Evolutionary conservation across 306 rosid species (phyloP), one percentile per base, ranked within the genome.

Genomic region (Cucurbita pepo): DNA sequence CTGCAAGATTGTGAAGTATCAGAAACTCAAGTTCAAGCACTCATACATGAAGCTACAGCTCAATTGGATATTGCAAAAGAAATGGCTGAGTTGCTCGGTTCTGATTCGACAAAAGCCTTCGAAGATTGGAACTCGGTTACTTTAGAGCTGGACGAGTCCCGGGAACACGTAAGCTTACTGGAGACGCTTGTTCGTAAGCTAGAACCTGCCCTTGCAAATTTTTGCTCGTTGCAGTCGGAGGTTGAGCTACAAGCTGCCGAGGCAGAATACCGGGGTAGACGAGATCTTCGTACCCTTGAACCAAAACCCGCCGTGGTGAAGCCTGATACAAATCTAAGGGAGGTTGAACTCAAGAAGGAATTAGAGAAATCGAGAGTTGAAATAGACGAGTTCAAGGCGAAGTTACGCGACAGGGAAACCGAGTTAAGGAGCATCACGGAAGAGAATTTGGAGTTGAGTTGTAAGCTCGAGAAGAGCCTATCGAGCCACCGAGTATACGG

Each of bases 361-460:
- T 72, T 91, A 69, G 79, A 79, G 69, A 82, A 71, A 82, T 81
- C 78, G 58, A 87, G 79, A 77, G 75, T 83, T 56, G 83, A 80
- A 38, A 69, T 91, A 59, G 97, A 89, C 63, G 97, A 89, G 25
- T 82, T 91, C 82, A 91, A 85, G 76, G 86, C 95, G 15, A 86
- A 84, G 61, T 71, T 95, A 37, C 87, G 91, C 92, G 90, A 91
- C 41, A 88, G 83, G 75, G 99, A 95, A 84, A 95, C 95, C 4
- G 99, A 95, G 69, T 74, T 91, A 71, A 92, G 87, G 79, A 81
- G 93, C 76, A 86, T 95, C 60, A 74, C 84, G 21, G 99, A 91
- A 76, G 99, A 95, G 86, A 95, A 95, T 12, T 96, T 89, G 76
- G 82, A 76, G 69, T 77, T 95, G 79, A 89, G 75, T 71, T 73